These are phyloP conservation scores for Neocatenulostroma microsporum DNA, from an alignment of 2,329 filamentous ascomycete genomes.

Conservation along the genomic window DNA sequence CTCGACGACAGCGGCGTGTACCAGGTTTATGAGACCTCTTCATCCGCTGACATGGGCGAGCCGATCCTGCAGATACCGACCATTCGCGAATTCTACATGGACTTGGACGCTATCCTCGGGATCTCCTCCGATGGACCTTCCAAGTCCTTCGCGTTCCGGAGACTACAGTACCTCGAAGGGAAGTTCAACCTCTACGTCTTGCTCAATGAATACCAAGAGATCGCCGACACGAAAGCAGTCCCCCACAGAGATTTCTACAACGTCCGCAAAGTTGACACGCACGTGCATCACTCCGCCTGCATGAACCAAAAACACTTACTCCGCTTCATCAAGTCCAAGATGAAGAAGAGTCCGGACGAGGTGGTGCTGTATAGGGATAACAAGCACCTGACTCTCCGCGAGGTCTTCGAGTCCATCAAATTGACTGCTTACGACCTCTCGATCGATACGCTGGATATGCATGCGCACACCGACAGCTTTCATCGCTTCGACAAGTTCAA, in stretches of 20 bases:
- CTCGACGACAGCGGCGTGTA: slow-evolving; percentile 82
- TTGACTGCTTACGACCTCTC: slow-evolving; percentile 94
- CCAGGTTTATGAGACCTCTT: slow-evolving; percentile 73
- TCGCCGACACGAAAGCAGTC: slow-evolving; percentile 94
- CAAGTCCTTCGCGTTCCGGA: slow-evolving; percentile 93
- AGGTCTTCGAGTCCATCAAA: slow-evolving; percentile 97
- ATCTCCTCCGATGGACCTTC: slow-evolving; percentile 93
- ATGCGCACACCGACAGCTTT: slow-evolving; percentile 96
- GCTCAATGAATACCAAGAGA: slow-evolving; percentile 95
- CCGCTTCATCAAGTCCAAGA: slow-evolving; percentile 99
- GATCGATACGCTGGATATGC: slow-evolving; percentile 98
- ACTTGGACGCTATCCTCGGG: slow-evolving; percentile 75
- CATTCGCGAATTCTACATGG: slow-evolving; percentile 91
- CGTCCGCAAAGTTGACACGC: slow-evolving; percentile 95
- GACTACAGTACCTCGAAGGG: slow-evolving; percentile 89
- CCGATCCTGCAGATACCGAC: slow-evolving; percentile 82
- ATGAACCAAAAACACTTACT: slow-evolving; percentile 99
- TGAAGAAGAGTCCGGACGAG: slow-evolving; percentile 97
- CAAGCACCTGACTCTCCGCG: slow-evolving; percentile 78
- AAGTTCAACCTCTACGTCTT: slow-evolving; percentile 94
- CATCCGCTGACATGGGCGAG: slow-evolving; percentile 52
- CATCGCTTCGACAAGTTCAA: slow-evolving; percentile 99
- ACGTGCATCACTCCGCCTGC: slow-evolving; percentile 97
- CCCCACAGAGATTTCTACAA: slow-evolving; percentile 99
- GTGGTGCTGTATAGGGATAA: slow-evolving; percentile 87